Evolutionary conservation across 176 grass and related monocot genomes (phyloP), one percentile per base, ranked within the genome.

Genomic region (Urochloa ruziziensis): DNA sequence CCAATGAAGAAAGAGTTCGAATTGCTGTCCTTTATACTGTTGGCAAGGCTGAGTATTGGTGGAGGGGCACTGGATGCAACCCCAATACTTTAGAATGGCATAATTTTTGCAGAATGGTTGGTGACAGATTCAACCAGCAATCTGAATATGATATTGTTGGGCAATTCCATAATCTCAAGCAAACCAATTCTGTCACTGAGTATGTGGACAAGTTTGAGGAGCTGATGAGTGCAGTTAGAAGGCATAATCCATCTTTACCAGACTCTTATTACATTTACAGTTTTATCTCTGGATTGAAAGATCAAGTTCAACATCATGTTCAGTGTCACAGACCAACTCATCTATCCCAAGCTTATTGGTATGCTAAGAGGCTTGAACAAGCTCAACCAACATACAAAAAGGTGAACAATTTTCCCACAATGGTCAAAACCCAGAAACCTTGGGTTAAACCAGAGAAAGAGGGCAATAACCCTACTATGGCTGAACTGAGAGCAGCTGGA

Each of bases 391-490:
- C 10, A 12, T 6, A 21, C 1, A 57, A 9, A 24, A 57, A n/a
- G 0, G 25, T 21, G 1, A 0, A 0, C 2, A 7, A 3, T 1
- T 15, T 54, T 8, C 1, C 0, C 1, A 21, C 19, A 5, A 3
- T 21, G 3, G 1, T 19, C 3, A 23, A 1, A 54, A 3, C 11
- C 0, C 47, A 51, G 12, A 18, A 51, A 18, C 47, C 4, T 6
- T 23, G 52, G 17, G 1, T 3, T 4, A 51, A 51, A 16, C 48
- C 2, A 18, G 13, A 46, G 8, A 11, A 46, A 13, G 43, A n/a
- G n/a, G n/a, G n/a, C n/a, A 2, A 7, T 23, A 21, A 7, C n/a
- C n/a, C n/a, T n/a, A 57, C 5, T n/a, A 57, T 57, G 0, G 21
- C 21, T 2, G 53, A 57, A 10, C 6, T 57, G 0, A n/a, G 21